Conservation (phyloP, 2,329 filamentous ascomycete species). For the Penicillium sp. region DNA sequence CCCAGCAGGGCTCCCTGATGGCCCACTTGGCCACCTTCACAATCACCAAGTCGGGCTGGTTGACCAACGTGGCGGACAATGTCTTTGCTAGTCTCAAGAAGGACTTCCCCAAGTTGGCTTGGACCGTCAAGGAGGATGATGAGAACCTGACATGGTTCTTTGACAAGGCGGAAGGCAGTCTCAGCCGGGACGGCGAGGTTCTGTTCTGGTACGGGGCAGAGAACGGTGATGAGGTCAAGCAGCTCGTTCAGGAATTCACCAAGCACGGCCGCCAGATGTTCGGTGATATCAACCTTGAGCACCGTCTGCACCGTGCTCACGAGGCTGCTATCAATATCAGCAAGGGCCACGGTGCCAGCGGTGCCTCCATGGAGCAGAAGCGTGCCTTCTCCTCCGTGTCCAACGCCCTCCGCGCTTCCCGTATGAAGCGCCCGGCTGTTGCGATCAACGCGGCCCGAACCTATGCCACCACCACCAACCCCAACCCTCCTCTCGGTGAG, state of each 20-base stretch:
- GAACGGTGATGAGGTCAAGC: slow-evolving; percentile 70
- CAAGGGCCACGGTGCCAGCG: slow-evolving; percentile 41
- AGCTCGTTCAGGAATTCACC: slow-evolving; percentile 79
- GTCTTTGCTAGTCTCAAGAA: slow-evolving; percentile 91
- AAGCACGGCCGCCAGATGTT: slow-evolving; percentile 80
- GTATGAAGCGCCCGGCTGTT: slow-evolving; percentile 25
- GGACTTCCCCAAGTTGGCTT: slow-evolving; percentile 82
- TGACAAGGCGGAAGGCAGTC: slow-evolving; percentile 89
- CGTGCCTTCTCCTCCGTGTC: slow-evolving; percentile 61
- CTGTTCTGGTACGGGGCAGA: slow-evolving; percentile 96
- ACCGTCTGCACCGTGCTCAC: slow-evolving; percentile 73
- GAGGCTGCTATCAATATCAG: slow-evolving; percentile 58
- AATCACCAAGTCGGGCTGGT: slow-evolving; percentile 89
- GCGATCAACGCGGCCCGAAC: slow-evolving; percentile 32
- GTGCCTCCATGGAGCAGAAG: slow-evolving; percentile 52
- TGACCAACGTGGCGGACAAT: slow-evolving; percentile 91
- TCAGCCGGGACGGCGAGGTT: slow-evolving; percentile 77
- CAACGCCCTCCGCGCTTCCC: slow-evolving; percentile 35
- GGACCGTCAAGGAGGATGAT: slow-evolving; percentile 94
- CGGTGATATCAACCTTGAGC: slow-evolving; percentile 80
- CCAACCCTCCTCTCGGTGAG: slow-evolving; percentile 81
- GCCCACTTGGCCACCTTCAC: slow-evolving; percentile 85
- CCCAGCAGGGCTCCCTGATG: slow-evolving; percentile 58
- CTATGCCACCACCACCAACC: slow-evolving; percentile 54
- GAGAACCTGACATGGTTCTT: slow-evolving; percentile 99